Evolutionary conservation across 1,284 basidiomycete genomes (phyloP).

Genomic region (Microbotryum scabiosae): DNA sequence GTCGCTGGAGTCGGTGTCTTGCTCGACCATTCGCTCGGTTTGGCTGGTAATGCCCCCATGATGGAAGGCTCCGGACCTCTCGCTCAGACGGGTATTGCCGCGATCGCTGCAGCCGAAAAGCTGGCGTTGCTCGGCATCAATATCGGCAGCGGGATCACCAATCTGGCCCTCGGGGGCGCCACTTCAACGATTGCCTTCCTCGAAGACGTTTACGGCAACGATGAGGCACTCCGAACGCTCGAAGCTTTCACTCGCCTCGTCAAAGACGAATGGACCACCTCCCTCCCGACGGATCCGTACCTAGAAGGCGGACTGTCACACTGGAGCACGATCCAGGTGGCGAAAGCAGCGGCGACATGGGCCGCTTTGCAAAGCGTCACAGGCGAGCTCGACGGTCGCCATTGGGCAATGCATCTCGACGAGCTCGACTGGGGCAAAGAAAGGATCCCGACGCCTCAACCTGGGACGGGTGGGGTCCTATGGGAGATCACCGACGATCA

Average conservation of each 20-base stretch:
- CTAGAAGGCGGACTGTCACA: slow-evolving; percentile 55
- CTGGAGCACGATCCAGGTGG: slow-evolving; percentile 7
- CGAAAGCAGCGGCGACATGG: slow-evolving; percentile 58
- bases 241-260: slow-evolving; percentile 67
- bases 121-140: slow-evolving; percentile 61
- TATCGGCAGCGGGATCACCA: slow-evolving; percentile 64
- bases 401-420: slow-evolving; percentile 55
- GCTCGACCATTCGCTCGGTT: slow-evolving; percentile 4
- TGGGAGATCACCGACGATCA: slow-evolving; percentile 13
- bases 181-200: slow-evolving; percentile 63
- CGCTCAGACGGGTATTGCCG: neutral
- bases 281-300: slow-evolving; percentile 54
- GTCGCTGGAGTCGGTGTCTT: neutral
- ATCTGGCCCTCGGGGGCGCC: slow-evolving; percentile 60
- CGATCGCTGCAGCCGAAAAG: slow-evolving; percentile 48
- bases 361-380: slow-evolving; percentile 66
- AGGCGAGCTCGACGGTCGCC: slow-evolving; percentile 61
- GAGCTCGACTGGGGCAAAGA: slow-evolving; percentile 53
- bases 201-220: slow-evolving; percentile 58
- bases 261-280: slow-evolving; percentile 57
- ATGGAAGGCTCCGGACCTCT: neutral
- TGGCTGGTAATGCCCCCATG: neutral
- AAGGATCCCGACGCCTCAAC: neutral
- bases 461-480: neutral
- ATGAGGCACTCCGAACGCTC: slow-evolving; percentile 64